phyloP scores from a whole-genome alignment of 1,284 basidiomycete species.

The Megacollybia platyphylla region DNA sequence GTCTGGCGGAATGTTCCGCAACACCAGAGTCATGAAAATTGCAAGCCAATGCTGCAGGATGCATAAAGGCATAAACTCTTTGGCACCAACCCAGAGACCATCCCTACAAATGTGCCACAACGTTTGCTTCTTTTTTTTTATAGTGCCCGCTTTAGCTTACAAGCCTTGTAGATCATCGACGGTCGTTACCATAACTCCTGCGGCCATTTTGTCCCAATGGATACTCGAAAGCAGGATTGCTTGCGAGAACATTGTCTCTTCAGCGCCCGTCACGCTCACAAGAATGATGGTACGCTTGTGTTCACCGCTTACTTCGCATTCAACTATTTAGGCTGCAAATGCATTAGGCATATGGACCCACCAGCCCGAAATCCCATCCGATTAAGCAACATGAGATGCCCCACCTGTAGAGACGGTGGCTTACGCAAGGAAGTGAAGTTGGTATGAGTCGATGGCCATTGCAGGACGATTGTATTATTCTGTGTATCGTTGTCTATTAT shows the following conservation, averaged over 20 bases:
- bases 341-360: constrained; percentile 54
- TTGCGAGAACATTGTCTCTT: constrained; percentile 52
- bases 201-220: constrained; percentile 66
- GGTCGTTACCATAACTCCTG: constrained; percentile 63
- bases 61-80: too few relatives aligned
- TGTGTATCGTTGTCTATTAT: too few relatives aligned
- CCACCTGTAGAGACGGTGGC: constrained; percentile 32
- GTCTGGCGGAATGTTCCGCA: neutral
- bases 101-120: constrained; percentile 56
- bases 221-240: constrained; percentile 60
- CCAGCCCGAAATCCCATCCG: constrained; percentile 67
- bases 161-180: constrained; percentile 48
- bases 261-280: constrained; percentile 51
- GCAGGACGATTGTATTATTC: too few relatives aligned
- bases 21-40: neutral
- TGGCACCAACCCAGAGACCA: too few relatives aligned
- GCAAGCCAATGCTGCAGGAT: too few relatives aligned
- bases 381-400: constrained; percentile 47
- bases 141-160: constrained; percentile 4
- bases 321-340: constrained; percentile 40
- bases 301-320: neutral
- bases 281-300: constrained; percentile 31
- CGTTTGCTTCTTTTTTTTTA: constrained; percentile 27
- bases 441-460: too few relatives aligned
- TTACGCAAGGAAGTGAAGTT: neutral